Conservation (phyloP, 257 asterid genomes). For the Solanum ossicruentum region DNA sequence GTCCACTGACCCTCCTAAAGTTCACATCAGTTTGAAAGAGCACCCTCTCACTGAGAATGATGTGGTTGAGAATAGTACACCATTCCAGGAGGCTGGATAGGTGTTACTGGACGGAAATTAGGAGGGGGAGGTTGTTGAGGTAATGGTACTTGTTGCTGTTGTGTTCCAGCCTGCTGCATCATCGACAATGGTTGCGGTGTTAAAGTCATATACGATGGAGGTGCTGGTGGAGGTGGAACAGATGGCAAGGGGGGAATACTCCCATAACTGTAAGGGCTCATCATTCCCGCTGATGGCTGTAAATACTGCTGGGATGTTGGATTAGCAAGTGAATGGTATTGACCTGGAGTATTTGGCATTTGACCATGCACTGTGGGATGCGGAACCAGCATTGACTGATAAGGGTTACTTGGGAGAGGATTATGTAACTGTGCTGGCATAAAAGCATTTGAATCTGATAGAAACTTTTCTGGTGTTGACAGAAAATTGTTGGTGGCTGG, state of each 20-base stretch:
- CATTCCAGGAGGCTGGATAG: conserved; percentile 56
- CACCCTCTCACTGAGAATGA: conserved; percentile 31
- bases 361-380: conserved; percentile 24
- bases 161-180: conserved; percentile 28
- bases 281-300: conserved; percentile 41
- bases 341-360: conserved; percentile 36
- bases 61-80: conserved; percentile 46
- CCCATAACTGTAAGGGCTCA: conserved; percentile 42
- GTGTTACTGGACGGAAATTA: conserved; percentile 42
- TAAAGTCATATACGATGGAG: conserved; percentile 47
- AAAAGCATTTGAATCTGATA: conserved; percentile 28
- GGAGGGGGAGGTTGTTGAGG: conserved; percentile 32
- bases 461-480: conserved; percentile 16
- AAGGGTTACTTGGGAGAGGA: conserved; percentile 31
- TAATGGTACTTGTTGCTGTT: conserved; percentile 18
- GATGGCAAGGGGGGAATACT: conserved; percentile 31
- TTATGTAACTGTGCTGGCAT: conserved; percentile 16
- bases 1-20: neutral
- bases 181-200: conserved; percentile 31
- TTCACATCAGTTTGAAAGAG: neutral
- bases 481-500: conserved; percentile 17
- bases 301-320: conserved; percentile 48
- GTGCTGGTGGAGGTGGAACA: conserved; percentile 37
- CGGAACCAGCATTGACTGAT: conserved; percentile 22
- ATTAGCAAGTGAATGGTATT: conserved; percentile 36